Evolutionary conservation across 2,329 filamentous ascomycete species (phyloP), one percentile per base, ranked within the genome.

Genomic region (Colletotrichum nymphaeae): DNA sequence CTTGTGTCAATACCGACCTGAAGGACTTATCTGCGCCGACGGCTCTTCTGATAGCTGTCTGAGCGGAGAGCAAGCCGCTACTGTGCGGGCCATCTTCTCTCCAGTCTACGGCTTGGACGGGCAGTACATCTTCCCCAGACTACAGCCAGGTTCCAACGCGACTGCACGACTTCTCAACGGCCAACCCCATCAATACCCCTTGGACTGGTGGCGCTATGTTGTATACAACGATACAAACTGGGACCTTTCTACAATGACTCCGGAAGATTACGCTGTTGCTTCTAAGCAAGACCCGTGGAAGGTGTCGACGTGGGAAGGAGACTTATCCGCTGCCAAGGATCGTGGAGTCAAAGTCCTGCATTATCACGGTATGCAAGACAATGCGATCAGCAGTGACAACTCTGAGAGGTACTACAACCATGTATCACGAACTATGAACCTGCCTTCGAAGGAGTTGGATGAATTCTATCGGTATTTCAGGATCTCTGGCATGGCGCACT

Each of bases 401-500:
- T 85, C 82, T 8, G 82, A 84, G 24, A 78, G 84, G 8, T 88
- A 88, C 81, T 88, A 88, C 78, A 79, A 87, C 56, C 81, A 86
- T 60, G 84, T 88, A 4, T 80, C 81, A 2, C 35, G 78, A 12
- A 86, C 84, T 0, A 87, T 88, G 86, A 73, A 74, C 4, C 77
- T 82, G 0, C 74, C 79, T 2, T 63, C 65, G 6, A 32, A 52
- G 0, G 69, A 72, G 0, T 52, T 74, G 19, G 63, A 75, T 11
- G 84, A 86, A 19, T 88, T 88, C 77, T 90, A 88, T 78, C 78
- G 83, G 2, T 82, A 88, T 75, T 89, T 89, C 77, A 78, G 81
- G 4, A 83, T 89, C 6, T 87, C 87, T 1, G 88, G 88, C 1
- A 85, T 89, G 81, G 81, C 79, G 4, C 88, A 90, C 76, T 90